Base-by-base conservation (phyloP, 1,284 basidiomycete species). In the Spongispora temasekensis region DNA sequence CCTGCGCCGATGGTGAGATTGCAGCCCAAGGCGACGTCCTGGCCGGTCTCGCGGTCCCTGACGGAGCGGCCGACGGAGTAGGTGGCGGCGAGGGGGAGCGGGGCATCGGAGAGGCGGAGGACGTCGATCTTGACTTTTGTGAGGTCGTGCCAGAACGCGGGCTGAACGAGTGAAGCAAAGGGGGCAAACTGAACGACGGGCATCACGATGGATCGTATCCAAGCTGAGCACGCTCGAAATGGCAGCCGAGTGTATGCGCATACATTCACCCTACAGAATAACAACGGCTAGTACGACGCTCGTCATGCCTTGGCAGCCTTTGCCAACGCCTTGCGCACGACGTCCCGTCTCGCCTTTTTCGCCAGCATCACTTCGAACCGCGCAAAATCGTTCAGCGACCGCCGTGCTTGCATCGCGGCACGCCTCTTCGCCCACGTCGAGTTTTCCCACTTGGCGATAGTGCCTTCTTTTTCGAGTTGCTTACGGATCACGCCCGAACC, bases 371-470 rank as follows among this genome's bases (percentile, higher is more conserved):
- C 84, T 58, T 77, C 74, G 78, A 93, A 98, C 62, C 97, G 88
- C 69, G 91, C 92, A 78, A 99, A 98, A 83, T 99, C 97, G 77
- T 87, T 90, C 59, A 94, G 76, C 73, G 84, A 83, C 79, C 90
- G 84, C 76, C 95, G 86, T 76, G 85, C 85, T 79, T 91, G 82
- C 64, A 86, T 77, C n/a, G 93, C 89, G 53, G 84, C 85, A 60
- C 93, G 87, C 82, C 89, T 96, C 84, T 95, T 89, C 65, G 94
- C 93, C 97, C 95, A 98, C n/a, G 84, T 73, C 53, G 90, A 92
- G 70, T 82, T 83, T 60, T 86, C 80, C 97, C 97, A 99, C 79
- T 89, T 90, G 74, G 86, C 85, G 54, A 89, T 77, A 56, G 86
- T 81, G 32, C 78, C 89, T 73, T 92, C 88, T 76, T 91, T 91